phyloP scores from a whole-genome alignment of 2,329 filamentous ascomycete species.

The Xylogone sp. region DNA sequence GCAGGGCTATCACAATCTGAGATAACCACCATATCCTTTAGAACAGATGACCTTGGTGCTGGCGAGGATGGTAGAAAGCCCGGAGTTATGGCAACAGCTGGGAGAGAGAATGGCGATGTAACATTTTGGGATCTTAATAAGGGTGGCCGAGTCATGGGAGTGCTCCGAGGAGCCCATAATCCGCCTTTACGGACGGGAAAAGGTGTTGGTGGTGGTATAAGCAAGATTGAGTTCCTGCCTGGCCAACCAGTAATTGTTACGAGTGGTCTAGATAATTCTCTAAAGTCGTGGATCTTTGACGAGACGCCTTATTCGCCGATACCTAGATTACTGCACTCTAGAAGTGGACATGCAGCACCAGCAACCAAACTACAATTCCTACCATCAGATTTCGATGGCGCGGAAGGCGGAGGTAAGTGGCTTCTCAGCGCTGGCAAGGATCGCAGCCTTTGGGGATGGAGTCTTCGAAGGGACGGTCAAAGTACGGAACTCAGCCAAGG shows the following conservation, averaged over 20 bases:
- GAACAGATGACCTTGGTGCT: constrained; percentile 83
- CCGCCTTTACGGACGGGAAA: constrained; percentile 52
- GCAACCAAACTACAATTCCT: constrained; percentile 81
- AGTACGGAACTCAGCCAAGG: constrained; percentile 92
- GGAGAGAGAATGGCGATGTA: constrained; percentile 75
- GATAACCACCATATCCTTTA: constrained; percentile 82
- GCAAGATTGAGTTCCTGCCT: constrained; percentile 81
- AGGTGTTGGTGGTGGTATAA: constrained; percentile 71
- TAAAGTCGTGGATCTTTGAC: constrained; percentile 97
- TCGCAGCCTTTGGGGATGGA: constrained; percentile 94
- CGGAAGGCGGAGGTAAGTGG: constrained; percentile 90
- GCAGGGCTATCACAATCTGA: constrained; percentile 61
- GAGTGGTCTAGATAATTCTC: constrained; percentile 86
- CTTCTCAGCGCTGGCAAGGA: constrained; percentile 85
- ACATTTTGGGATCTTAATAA: constrained; percentile 95
- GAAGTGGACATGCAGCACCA: constrained; percentile 85
- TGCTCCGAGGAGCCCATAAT: constrained; percentile 84
- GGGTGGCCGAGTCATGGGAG: constrained; percentile 80
- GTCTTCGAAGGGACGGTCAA: constrained; percentile 88
- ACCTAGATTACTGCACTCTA: constrained; percentile 78
- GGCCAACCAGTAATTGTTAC: constrained; percentile 89
- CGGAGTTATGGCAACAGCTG: constrained; percentile 92
- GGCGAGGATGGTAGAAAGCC: constrained; percentile 80
- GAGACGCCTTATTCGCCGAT: constrained; percentile 84
- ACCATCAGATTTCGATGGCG: constrained; percentile 83